Evolutionary conservation across 192 early-diverging fungal genomes (phyloP).

Genomic region (Cladochytrium replicatum): DNA sequence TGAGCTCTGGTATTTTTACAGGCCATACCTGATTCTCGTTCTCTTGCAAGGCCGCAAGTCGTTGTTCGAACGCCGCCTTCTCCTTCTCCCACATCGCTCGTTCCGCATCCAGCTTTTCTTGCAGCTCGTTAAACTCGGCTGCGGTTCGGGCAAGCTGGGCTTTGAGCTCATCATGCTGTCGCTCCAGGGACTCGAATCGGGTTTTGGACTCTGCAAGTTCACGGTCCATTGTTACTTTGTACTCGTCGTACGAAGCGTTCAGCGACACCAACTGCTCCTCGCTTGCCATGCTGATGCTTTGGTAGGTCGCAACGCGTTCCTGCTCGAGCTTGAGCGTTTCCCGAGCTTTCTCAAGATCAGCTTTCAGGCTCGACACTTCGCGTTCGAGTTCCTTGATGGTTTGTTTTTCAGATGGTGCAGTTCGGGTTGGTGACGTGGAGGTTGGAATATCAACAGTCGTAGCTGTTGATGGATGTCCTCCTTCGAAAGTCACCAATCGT

Average conservation of each 20-base stretch:
- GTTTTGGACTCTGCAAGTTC: slow-evolving; percentile 8
- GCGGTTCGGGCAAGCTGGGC: neutral
- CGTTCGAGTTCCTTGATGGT: neutral
- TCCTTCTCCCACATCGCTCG: slow-evolving; percentile 30
- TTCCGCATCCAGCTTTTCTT: slow-evolving; percentile 4
- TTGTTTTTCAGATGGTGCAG: neutral
- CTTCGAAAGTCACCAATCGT: slow-evolving; percentile 19
- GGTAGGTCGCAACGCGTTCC: slow-evolving; percentile 38
- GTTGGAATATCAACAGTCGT: slow-evolving; percentile 18
- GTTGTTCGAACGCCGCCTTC: slow-evolving; percentile 24
- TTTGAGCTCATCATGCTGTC: slow-evolving; percentile 1
- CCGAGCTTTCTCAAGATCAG: slow-evolving; percentile 40
- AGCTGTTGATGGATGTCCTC: too few relatives aligned
- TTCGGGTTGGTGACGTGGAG: slow-evolving; percentile 1
- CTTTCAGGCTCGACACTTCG: slow-evolving; percentile 13
- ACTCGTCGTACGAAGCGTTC: slow-evolving; percentile 57
- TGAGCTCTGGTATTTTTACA: slow-evolving; percentile 17
- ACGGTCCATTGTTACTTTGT: slow-evolving; percentile 42
- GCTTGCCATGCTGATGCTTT: slow-evolving; percentile 38
- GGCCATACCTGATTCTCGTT: slow-evolving; percentile 11
- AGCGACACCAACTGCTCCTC: slow-evolving; percentile 57
- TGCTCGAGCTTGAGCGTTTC: slow-evolving; percentile 43
- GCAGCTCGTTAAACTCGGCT: slow-evolving; percentile 4
- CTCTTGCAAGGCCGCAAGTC: slow-evolving; percentile 6
- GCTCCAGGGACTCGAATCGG: neutral